Evolutionary conservation across 2,329 filamentous ascomycete species (phyloP).

Genomic region (Venturia effusa): DNA sequence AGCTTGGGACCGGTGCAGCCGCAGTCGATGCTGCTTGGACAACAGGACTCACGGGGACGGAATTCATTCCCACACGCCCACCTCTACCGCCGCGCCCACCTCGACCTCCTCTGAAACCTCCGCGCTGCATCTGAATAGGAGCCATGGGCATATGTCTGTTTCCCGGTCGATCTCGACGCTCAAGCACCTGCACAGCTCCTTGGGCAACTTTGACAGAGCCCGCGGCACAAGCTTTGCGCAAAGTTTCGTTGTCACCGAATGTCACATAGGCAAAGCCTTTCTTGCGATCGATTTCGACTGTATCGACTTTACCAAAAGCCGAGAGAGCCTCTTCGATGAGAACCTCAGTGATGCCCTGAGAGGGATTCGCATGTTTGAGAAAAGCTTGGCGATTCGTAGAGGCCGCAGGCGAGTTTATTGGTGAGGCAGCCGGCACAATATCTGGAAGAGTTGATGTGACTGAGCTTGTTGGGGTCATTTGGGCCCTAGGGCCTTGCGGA

Average conservation of each 20-base stretch:
- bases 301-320: slow-evolving; percentile 61
- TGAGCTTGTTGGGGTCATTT: slow-evolving; percentile 11
- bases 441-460: slow-evolving; percentile 13
- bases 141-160: neutral
- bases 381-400: slow-evolving; percentile 37
- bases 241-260: slow-evolving; percentile 60
- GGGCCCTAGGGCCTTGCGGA: slow-evolving; percentile 15
- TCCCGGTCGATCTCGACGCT: slow-evolving; percentile 52
- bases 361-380: slow-evolving; percentile 56
- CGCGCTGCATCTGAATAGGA: slow-evolving; percentile 8
- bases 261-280: slow-evolving; percentile 88
- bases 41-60: slow-evolving; percentile 6
- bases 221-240: slow-evolving; percentile 69
- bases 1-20: slow-evolving; percentile 11
- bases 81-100: slow-evolving; percentile 14
- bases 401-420: slow-evolving; percentile 15
- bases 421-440: slow-evolving; percentile 24
- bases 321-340: slow-evolving; percentile 64
- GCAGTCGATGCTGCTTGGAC: neutral
- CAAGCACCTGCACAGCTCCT: slow-evolving; percentile 76
- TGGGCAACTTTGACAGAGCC: slow-evolving; percentile 76
- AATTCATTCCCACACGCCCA: slow-evolving; percentile 7
- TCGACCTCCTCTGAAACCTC: slow-evolving; percentile 13
- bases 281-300: slow-evolving; percentile 82
- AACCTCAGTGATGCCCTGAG: slow-evolving; percentile 81